Evolutionary conservation across 2,329 filamentous ascomycete genomes (phyloP).

Genomic region (Hypoxylon sp.): DNA sequence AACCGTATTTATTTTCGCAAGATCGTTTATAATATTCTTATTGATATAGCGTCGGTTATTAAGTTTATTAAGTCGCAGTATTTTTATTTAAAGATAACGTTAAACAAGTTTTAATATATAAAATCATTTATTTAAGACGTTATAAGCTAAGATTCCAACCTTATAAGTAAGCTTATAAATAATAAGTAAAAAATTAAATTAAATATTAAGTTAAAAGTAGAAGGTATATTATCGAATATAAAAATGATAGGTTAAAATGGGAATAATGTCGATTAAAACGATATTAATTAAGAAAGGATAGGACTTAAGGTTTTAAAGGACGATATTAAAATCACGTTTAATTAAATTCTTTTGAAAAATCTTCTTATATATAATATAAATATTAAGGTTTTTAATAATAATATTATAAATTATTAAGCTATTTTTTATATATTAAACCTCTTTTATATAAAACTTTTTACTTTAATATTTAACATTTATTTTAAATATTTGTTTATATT

Average conservation of each 20-base stretch:
- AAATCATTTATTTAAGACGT: not conserved
- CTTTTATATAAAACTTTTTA: not conserved
- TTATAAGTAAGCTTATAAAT: not conserved
- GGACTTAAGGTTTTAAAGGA: not conserved
- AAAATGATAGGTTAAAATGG: not conserved
- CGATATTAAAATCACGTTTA: conserved; percentile 20
- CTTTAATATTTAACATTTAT: not conserved
- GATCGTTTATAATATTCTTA: not conserved
- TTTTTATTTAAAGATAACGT: not conserved
- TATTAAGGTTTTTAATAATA: not conserved
- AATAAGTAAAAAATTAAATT: no score
- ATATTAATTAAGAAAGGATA: no score
- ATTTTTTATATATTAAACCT: not conserved
- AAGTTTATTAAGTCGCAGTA: not conserved
- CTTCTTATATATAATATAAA: not conserved
- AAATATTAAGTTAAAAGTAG: no score
- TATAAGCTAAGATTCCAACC: not conserved
- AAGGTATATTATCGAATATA: not conserved
- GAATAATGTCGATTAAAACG: not conserved
- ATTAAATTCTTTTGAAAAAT: not conserved
- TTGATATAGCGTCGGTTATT: not conserved
- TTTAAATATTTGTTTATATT: not conserved
- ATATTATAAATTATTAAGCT: not conserved
- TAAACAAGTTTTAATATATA: not conserved
- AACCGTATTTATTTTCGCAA: not conserved